Evolutionary conservation across 2,329 filamentous ascomycete genomes (phyloP).

Genomic region (Ascochyta viciae-villosae): DNA sequence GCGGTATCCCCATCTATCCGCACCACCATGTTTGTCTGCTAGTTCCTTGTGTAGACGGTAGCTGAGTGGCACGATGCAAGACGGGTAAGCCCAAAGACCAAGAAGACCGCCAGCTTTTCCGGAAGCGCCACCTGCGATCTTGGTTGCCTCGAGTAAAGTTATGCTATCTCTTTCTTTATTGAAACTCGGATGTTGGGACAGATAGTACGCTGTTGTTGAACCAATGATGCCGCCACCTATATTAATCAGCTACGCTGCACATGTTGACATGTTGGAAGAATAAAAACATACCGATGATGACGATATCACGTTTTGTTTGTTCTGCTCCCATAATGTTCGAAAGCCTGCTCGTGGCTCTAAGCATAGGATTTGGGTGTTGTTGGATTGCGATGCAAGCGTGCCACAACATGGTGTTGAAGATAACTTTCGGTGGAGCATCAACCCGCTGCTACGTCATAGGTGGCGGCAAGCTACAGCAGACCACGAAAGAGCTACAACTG

Average conservation of each 20-base stretch:
- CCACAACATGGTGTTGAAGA: conserved; percentile 24
- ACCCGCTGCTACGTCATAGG: conserved; percentile 26
- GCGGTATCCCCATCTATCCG: conserved; percentile 85
- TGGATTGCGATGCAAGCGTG: conserved; percentile 16
- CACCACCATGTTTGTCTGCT: conserved; percentile 81
- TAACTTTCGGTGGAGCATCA: conserved; percentile 19
- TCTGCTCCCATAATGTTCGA: conserved; percentile 36
- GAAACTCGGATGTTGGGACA: conserved; percentile 85
- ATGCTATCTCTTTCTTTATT: conserved; percentile 77
- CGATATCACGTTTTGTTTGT: conserved; percentile 41
- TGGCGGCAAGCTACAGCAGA: neutral
- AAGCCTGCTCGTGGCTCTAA: conserved; percentile 25
- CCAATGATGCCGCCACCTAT: conserved; percentile 92
- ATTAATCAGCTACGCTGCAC: conserved; percentile 1
- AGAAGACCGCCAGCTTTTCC: conserved; percentile 94
- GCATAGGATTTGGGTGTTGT: conserved; percentile 24
- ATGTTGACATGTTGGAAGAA: neutral
- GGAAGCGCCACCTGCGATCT: conserved; percentile 88
- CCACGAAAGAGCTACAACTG: too few relatives aligned
- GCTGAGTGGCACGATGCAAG: conserved; percentile 81
- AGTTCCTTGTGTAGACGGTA: conserved; percentile 84
- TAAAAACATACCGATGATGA: conserved; percentile 42
- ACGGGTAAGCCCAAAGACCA: conserved; percentile 89
- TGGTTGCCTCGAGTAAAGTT: conserved; percentile 84
- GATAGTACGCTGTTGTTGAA: conserved; percentile 86